Evolutionary conservation across 176 grass and related monocot species (phyloP), one percentile per base, ranked within the genome.

Genomic region (Juncus effusus): DNA sequence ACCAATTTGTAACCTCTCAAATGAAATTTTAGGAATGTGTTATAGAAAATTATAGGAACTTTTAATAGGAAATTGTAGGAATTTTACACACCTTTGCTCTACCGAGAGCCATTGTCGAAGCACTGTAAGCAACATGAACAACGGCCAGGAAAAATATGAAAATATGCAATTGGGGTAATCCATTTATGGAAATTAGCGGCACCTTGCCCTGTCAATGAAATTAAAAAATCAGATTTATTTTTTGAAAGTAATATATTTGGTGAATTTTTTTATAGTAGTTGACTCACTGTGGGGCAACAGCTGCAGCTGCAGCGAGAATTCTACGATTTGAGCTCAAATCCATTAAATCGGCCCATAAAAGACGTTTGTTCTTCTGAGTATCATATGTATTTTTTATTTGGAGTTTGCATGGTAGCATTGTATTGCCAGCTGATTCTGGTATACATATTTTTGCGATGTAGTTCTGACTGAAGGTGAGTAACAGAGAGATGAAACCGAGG

Each of bases 131-230:
- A 59, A 96, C 77, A 59, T 96, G 92, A 79, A 96, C 64, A 11
- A 96, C 87, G 0, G 92, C 91, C 38, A 96, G 84, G 53, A 96
- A 77, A 40, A 96, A 96, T 68, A 96, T 83, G 78, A 96, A 96
- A 51, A 96, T 79, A 8, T 96, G 91, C 10, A 96, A 74, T 69
- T 96, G 76, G 69, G 91, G 87, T 62, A 96, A 41, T 3, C 79
- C 77, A 59, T 38, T 49, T 0, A 60, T 0, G 7, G 92, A 96
- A 70, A 96, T 85, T 0, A 96, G 54, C 10, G 81, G 47, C 60
- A 96, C 91, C 80, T 79, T 79, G 19, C 15, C 82, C 91, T 96
- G 79, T 64, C 63, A 81, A 28, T 72, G 4, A 52, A 36, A 38
- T 0, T 54, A 19, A 54, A 54, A 68, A 38, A 8, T 72, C 35